Evolutionary conservation across 73 alveolate species (phyloP).

Genomic region (Tetrahymena malaccensis): DNA sequence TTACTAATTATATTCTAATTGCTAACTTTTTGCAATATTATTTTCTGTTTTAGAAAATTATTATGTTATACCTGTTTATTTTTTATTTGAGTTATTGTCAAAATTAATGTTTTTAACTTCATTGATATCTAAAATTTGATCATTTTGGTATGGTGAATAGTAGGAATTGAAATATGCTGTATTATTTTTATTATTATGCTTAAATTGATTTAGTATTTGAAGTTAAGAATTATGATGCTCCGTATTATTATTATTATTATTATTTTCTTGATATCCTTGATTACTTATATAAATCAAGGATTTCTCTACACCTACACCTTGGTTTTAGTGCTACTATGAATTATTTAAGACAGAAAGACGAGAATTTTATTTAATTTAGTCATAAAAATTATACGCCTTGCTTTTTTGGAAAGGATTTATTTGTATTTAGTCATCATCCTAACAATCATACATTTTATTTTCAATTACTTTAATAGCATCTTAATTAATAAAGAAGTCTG

Average conservation of each 20-base stretch:
- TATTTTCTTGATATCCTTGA: background rate
- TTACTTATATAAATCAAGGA: background rate
- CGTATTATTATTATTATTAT: too few species aligned
- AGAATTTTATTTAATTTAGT: background rate
- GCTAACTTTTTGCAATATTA: background rate
- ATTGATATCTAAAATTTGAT: background rate
- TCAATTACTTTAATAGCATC: background rate
- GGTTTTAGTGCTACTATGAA: background rate
- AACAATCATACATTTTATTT: background rate
- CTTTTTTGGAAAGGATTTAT: background rate
- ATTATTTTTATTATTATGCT: background rate
- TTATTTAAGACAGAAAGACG: background rate
- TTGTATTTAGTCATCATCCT: background rate
- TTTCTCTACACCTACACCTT: background rate
- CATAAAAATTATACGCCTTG: background rate
- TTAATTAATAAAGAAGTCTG: background rate
- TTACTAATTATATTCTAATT: background rate
- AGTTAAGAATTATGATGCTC: background rate
- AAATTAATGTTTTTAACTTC: background rate
- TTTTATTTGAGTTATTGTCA: background rate
- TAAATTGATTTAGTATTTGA: background rate
- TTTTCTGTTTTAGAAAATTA: background rate
- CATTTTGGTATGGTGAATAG: background rate
- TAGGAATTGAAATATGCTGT: background rate
- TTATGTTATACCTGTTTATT: too few species aligned